Percentiles rank a stretch among this genome's conserved stretches.
Conservation (phyloP, 352 stramenopile species). For the Phytophthora citrophthora region DNA sequence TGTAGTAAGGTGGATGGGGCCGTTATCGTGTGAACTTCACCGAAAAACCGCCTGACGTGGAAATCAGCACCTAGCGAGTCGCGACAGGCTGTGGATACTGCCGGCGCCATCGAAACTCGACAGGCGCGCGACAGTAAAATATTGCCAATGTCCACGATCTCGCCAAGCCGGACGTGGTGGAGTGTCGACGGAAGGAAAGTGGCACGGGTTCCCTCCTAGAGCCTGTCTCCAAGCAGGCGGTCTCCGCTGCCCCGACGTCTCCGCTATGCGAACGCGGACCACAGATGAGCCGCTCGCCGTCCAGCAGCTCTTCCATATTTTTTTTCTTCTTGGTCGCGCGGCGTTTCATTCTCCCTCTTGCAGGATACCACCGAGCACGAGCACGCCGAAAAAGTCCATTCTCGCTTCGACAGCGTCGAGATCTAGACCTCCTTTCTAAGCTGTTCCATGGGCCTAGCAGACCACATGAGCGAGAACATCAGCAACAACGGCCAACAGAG, state of each 20-base stretch:
- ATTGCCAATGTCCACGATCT: constrained; percentile 2
- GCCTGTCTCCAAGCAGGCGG: constrained; percentile 20
- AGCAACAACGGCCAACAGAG: constrained; percentile 25
- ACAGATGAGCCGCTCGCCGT: constrained; percentile 15
- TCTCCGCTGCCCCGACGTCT: constrained; percentile 13
- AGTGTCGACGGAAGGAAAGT: constrained; percentile 3
- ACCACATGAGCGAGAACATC: constrained; percentile 42
- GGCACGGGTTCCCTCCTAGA: constrained; percentile 11
- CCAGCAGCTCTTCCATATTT: constrained; percentile 39
- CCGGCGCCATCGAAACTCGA: constrained; percentile 26
- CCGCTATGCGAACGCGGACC: constrained; percentile 1
- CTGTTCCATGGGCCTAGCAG: constrained; percentile 30
- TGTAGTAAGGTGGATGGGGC: not conserved
- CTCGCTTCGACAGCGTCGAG: constrained; percentile 25
- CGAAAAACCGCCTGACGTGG: constrained; percentile 9
- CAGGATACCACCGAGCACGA: constrained; percentile 7
- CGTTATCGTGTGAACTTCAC: constrained; percentile 3
- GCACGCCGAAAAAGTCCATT: constrained; percentile 20
- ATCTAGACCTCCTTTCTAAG: not conserved
- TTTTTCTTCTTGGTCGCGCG: constrained; percentile 27
- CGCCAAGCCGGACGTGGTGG: constrained; percentile 1
- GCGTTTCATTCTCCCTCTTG: constrained; percentile 33
- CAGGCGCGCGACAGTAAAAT: constrained; percentile 17
- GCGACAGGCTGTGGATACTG: constrained; percentile 1
- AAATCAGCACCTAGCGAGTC: constrained; percentile 4